These are phyloP conservation scores for Dioscorea cayenensis DNA, from an alignment of 116 monocot species.

Conservation along the genomic window DNA sequence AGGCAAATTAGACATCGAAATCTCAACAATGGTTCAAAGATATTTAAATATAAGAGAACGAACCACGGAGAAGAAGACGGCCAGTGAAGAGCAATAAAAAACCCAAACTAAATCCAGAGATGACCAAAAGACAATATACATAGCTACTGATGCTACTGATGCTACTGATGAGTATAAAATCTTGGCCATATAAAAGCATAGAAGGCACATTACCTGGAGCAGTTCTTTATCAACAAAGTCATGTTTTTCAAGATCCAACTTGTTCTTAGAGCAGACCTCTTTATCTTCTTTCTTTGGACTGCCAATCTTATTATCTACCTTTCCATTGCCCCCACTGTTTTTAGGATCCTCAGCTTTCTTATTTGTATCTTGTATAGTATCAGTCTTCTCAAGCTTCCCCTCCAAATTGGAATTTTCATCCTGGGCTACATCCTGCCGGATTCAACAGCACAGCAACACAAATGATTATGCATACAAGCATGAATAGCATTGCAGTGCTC, in stretches of 20 bases:
- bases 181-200: neutral
- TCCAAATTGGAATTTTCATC: neutral
- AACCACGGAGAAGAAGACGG: neutral
- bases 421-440: neutral
- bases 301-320: slow-evolving; percentile 20
- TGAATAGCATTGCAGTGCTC: too few species aligned
- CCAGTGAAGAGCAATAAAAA: too few species aligned
- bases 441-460: neutral
- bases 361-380: slow-evolving; percentile 14
- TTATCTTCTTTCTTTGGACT: slow-evolving; percentile 16
- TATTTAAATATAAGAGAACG: neutral
- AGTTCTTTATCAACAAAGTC: slow-evolving; percentile 60
- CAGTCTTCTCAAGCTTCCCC: slow-evolving; percentile 6
- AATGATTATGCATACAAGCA: neutral
- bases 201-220: slow-evolving; percentile 44
- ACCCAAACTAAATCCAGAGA: too few species aligned
- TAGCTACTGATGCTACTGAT: too few species aligned
- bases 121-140: too few species aligned
- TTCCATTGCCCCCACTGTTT: slow-evolving; percentile 8
- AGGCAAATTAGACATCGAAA: neutral
- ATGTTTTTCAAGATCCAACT: slow-evolving; percentile 16
- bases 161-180: too few species aligned
- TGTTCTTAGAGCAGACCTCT: slow-evolving; percentile 4
- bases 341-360: slow-evolving; percentile 11
- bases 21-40: neutral